These are phyloP conservation scores for Coccomyxa sp. DNA, from an alignment of 139 green algal species.

Conservation along the genomic window DNA sequence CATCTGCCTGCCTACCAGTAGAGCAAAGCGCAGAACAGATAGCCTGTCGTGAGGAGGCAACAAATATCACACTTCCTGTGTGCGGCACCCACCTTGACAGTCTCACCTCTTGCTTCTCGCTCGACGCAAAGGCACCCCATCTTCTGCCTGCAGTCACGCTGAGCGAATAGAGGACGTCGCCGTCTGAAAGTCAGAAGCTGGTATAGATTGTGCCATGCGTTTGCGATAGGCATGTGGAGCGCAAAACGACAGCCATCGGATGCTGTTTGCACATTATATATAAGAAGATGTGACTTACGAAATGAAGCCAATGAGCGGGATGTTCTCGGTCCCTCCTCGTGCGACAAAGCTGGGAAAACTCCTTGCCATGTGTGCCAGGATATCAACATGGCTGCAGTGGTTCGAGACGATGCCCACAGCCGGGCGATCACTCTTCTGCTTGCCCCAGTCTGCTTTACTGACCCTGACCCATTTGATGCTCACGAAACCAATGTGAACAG, in stretches of 20 bases:
- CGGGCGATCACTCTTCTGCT: background rate
- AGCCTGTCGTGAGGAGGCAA: background rate
- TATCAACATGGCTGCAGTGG: constrained; percentile 80
- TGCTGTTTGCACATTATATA: too few relatives aligned
- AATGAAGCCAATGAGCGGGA: constrained; percentile 60
- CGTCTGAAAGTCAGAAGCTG: too few relatives aligned
- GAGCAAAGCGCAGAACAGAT: too few relatives aligned
- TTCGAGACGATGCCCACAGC: constrained; percentile 70
- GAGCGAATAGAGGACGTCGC: too few relatives aligned
- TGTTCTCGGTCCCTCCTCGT: constrained; percentile 37
- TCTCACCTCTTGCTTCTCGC: constrained; percentile 39
- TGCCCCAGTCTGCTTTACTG: constrained; percentile 19
- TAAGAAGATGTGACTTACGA: background rate
- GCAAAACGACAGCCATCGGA: too few relatives aligned
- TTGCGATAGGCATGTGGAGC: too few relatives aligned
- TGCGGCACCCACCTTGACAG: constrained; percentile 5
- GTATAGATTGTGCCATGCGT: too few relatives aligned
- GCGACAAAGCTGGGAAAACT: constrained; percentile 82
- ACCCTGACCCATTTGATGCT: constrained; percentile 36
- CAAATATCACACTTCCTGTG: background rate
- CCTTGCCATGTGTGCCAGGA: constrained; percentile 77
- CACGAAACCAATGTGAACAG: constrained; percentile 74
- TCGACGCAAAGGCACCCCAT: constrained; percentile 87
- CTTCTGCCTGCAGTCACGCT: constrained; percentile 46
- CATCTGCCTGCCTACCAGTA: too few relatives aligned